Percentiles rank a stretch among this genome's conserved stretches.
Conservation (phyloP, 805 yeast species). For the Lipomyces yamanashiensis region DNA sequence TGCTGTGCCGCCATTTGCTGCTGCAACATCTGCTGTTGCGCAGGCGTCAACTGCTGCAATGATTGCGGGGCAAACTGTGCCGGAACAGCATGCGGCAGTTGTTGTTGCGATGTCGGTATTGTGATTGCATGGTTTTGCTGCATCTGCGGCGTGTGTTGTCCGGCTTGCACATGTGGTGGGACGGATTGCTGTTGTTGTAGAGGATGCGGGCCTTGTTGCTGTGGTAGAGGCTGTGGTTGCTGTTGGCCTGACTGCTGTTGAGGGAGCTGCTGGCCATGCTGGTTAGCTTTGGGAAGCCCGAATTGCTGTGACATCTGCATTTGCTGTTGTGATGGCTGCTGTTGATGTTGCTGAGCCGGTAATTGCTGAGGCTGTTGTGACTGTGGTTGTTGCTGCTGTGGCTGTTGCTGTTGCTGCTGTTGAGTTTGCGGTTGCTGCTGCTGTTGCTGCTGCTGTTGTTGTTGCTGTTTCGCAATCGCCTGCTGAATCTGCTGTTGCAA, state of each 20-base stretch:
- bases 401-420: conserved; percentile 8
- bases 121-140: not conserved
- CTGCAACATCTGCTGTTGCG: conserved; percentile 26
- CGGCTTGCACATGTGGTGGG: not conserved
- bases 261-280: no score
- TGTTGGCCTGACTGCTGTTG: not conserved
- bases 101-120: not conserved
- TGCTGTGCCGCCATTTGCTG: conserved; percentile 16
- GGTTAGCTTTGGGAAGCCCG: no score
- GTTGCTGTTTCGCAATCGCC: conserved; percentile 22
- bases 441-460: conserved; percentile 15
- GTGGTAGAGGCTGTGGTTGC: conserved; percentile 6
- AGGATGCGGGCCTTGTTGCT: conserved; percentile 1
- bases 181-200: conserved; percentile 9
- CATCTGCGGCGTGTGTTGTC: not conserved
- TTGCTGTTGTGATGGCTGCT: conserved; percentile 22
- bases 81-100: conserved; percentile 5
- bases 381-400: conserved; percentile 17
- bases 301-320: conserved; percentile 6
- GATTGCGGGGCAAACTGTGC: conserved; percentile 5
- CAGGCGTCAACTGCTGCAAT: conserved; percentile 6
- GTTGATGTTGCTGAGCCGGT: conserved; percentile 12
- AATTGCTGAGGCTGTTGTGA: conserved; percentile 15
- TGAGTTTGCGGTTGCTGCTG: conserved; percentile 12
- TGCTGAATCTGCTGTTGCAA: conserved; percentile 30